These are phyloP conservation scores for Begonia loranthoides DNA, from an alignment of 306 rosid genomes.

Conservation along the genomic window DNA sequence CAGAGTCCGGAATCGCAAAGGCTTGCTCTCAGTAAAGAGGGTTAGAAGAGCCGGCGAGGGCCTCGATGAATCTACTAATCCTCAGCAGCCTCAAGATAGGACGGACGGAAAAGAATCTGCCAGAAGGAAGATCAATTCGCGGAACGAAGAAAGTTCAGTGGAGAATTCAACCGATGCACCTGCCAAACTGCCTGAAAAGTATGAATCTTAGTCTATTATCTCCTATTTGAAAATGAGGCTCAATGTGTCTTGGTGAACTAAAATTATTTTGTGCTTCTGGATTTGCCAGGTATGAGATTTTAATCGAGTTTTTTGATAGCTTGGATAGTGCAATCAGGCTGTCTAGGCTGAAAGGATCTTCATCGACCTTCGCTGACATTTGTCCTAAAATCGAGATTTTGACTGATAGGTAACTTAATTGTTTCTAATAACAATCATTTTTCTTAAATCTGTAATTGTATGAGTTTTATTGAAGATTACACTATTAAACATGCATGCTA, in stretches of 20 bases:
- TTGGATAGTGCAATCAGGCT: constrained; percentile 45
- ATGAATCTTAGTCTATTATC: neutral
- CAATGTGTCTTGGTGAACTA: neutral
- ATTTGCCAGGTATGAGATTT: constrained; percentile 40
- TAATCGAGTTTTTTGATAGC: constrained; percentile 39
- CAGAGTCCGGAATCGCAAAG: constrained; percentile 30
- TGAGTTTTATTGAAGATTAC: too few species aligned
- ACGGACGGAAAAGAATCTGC: constrained; percentile 15
- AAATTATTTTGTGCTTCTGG: neutral
- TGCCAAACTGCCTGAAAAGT: constrained; percentile 42
- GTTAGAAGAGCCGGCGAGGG: constrained; percentile 29
- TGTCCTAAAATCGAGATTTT: constrained; percentile 36
- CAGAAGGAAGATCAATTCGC: constrained; percentile 21
- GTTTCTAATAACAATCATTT: too few species aligned
- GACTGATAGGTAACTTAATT: constrained; percentile 43
- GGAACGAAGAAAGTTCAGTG: constrained; percentile 7
- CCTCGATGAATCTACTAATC: constrained; percentile 16
- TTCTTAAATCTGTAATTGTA: too few species aligned
- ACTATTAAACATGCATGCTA: too few species aligned
- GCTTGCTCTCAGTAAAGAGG: constrained; percentile 30
- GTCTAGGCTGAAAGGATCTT: constrained; percentile 26
- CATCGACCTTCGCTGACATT: constrained; percentile 29
- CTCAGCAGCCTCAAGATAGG: constrained; percentile 5
- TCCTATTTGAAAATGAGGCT: neutral
- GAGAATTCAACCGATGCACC: constrained; percentile 1